Base-by-base conservation (phyloP, 805 yeast genomes). In the Starmerella apis region DNA sequence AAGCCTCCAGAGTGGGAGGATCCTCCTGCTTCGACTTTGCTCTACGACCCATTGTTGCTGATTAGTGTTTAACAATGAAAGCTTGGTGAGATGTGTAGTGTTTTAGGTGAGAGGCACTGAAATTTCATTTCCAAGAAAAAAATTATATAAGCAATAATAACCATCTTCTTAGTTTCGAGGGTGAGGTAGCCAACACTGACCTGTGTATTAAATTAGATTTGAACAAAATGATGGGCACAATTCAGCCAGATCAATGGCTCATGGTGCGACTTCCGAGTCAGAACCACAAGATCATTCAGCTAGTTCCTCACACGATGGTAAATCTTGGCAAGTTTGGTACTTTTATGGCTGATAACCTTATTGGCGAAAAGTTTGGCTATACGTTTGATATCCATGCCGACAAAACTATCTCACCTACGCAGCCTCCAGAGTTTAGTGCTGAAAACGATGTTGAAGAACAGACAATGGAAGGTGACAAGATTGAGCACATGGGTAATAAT, bases 291-390 rank as follows among this genome's bases (percentile, higher is more conserved):
- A 73, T 88, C 35, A 78, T 83, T n/a, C 78, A 80, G 57, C 68
- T 88, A 52, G 74, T 72, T 45, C 72, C 76, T 3, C 79, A 76
- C 28, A 78, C 81, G 0, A 63, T 75, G 10, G 74, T 92, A 18
- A 77, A 79, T 49, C 71, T 92, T 56, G 98, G 98, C 1, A 90
- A 92, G 63, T 92, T 90, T 66, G 99, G 99, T 18, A 71, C 82
- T 0, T 92, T 92, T 63, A 68, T 74, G 27, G 86, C 83, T 2
- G 78, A 80, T 55, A 82, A 77, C 47, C 74, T 90, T 11, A 65
- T 90, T 36, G 96, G 96, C 2, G 80, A 72, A 59, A 83, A 87
- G 5, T 83, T 77, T 61, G 98, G 97, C 1, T 90, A 85, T 57
- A 78, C 94, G 0, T 92, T 88, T 67, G 96, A 90, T 61, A 82